Evolutionary conservation across 768 basidiomycete species (phyloP), one percentile per base, ranked within the genome.

Genomic region (Megacollybia marginata): DNA sequence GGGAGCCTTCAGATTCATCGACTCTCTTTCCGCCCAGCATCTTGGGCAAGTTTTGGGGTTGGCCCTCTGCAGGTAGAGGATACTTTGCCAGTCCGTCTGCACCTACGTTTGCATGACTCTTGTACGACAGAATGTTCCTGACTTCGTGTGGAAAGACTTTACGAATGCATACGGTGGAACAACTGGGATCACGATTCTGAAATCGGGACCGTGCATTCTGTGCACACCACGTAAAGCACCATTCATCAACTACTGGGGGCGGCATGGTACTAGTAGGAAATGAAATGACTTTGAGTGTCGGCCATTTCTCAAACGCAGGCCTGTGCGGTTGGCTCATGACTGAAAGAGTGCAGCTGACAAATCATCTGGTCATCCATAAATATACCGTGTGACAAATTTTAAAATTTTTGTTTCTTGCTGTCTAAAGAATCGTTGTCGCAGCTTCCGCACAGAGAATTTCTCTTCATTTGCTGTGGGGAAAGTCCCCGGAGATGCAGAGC

Each of bases 401-500:
- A n/a, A 42, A 33, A 42, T 12, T 40, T 18, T 57, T 33, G 48
- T 54, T 62, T 58, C 59, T 60, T 74, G 81, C 76, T 78, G 83
- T 73, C 68, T 65, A 79, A 87, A 87, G 85, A 80, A 86, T 80
- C 85, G 87, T 80, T 68, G 67, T 89, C 87, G 81, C 87, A 88
- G 87, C 80, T 76, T 67, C 76, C 87, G 72, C 65, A 86, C 87
- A 75, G 78, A 71, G 72, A 75, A 67, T 56, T 49, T 62, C 70
- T 74, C 73, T 74, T 49, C 54, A 74, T 69, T 54, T 56, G 83
- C 87, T 88, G 87, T 83, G 87, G 87, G 87, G 85, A 88, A 89
- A 88, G 87, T 88, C 87, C 84, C 87, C 87, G 87, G 87, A 88
- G 87, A 78, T 66, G 76, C 83, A 83, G 85, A 86, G 80, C 61